phyloP scores from a whole-genome alignment of 495 filamentous ascomycete species.

The Cercophora sp. region DNA sequence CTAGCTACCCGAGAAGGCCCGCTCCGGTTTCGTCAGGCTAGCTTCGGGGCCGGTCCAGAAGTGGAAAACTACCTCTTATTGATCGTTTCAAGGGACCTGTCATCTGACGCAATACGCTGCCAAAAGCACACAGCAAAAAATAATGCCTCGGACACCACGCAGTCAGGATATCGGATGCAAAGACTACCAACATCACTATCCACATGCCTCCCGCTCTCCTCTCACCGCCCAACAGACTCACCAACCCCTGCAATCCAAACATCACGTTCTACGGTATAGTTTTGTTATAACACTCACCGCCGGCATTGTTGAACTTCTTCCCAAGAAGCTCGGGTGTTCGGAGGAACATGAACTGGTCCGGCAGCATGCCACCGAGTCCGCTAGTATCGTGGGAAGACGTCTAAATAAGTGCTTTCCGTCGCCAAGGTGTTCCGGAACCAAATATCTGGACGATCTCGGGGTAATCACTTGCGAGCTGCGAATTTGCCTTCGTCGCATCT shows the following conservation, averaged over 20 bases:
- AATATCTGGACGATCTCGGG: constrained; percentile 71
- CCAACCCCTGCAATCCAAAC: constrained; percentile 61
- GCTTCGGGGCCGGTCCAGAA: too few species aligned
- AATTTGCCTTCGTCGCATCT: constrained; percentile 74
- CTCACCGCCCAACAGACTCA: constrained; percentile 16
- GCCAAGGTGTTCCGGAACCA: constrained; percentile 68
- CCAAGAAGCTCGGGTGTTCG: constrained; percentile 65
- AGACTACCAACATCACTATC: neutral
- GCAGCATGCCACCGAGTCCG: constrained; percentile 61
- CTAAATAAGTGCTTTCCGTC: constrained; percentile 56
- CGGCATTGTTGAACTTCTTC: constrained; percentile 59
- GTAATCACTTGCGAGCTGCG: constrained; percentile 54
- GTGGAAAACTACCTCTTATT: too few species aligned
- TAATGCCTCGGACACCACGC: too few species aligned
- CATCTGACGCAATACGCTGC: too few species aligned
- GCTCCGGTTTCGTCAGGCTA: too few species aligned
- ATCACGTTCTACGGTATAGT: constrained; percentile 63
- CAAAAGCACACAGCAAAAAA: too few species aligned
- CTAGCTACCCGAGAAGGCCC: too few species aligned
- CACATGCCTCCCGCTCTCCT: neutral
- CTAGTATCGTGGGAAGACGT: constrained; percentile 72
- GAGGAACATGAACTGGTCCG: constrained; percentile 75
- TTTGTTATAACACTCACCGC: constrained; percentile 64
- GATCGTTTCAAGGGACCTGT: too few species aligned
- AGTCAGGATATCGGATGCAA: neutral